Conservation (phyloP, 75 land plant genomes). For the Isoetes taiwanensis region DNA sequence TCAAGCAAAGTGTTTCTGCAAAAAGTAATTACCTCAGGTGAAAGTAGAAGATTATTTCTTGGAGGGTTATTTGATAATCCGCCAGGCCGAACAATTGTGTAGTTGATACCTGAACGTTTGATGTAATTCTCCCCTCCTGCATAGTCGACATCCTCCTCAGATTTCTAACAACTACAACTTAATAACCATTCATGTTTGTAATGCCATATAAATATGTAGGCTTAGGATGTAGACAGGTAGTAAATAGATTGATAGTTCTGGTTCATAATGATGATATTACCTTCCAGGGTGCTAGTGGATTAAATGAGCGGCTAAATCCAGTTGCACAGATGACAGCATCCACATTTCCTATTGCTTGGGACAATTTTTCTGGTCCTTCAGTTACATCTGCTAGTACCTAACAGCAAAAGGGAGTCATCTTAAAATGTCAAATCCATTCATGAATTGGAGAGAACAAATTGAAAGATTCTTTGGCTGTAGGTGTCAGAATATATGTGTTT, state of each 20-base stretch:
- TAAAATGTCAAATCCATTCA: too few relatives aligned
- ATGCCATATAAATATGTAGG: too few relatives aligned
- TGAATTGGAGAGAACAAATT: too few relatives aligned
- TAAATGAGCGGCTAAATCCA: constrained; percentile 57
- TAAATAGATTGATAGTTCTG: too few relatives aligned
- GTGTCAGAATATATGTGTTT: too few relatives aligned
- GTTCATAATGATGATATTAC: constrained; percentile 21
- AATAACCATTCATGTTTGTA: too few relatives aligned
- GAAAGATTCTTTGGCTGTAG: too few relatives aligned
- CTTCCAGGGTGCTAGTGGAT: constrained; percentile 84
- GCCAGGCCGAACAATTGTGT: constrained; percentile 89
- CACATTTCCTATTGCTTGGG: constrained; percentile 56
- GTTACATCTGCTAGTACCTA: constrained; percentile 92
- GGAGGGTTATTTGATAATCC: constrained; percentile 75
- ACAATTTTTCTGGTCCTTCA: constrained; percentile 46
- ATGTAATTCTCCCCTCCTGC: constrained; percentile 80
- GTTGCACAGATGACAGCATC: constrained; percentile 83
- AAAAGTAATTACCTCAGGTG: constrained; percentile 71
- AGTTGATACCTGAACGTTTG: constrained; percentile 73
- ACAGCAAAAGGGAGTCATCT: too few relatives aligned
- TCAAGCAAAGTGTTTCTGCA: too few relatives aligned
- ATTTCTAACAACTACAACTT: too few relatives aligned
- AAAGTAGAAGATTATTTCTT: constrained; percentile 55
- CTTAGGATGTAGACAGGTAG: too few relatives aligned
- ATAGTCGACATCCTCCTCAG: too few relatives aligned